Percentiles rank a stretch among this genome's conserved stretches.
phyloP scores from a whole-genome alignment of 139 green algal species.

The Dunaliella primolecta region DNA sequence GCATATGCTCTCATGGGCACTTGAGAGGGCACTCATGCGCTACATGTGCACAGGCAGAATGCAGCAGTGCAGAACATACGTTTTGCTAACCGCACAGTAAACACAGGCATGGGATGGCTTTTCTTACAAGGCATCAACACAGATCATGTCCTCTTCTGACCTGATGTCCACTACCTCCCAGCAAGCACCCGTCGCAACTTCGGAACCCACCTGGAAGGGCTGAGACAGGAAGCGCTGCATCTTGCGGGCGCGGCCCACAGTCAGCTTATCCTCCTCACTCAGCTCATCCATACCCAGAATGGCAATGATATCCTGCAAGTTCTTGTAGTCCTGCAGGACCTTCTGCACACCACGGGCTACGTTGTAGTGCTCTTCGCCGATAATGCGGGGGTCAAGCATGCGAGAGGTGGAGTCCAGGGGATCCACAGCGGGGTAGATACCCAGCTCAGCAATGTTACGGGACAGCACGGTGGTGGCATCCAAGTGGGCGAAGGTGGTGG shows the following conservation, averaged over 20 bases:
- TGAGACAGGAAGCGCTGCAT: constrained; percentile 98
- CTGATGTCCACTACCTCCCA: background rate
- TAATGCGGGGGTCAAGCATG: constrained; percentile 93
- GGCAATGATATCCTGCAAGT: constrained; percentile 99
- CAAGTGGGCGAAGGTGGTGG: constrained; percentile 98
- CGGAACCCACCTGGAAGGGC: constrained; percentile 89
- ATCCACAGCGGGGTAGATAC: constrained; percentile 99
- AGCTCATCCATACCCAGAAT: constrained; percentile 99
- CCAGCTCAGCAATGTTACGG: constrained; percentile 96
- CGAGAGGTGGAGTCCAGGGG: constrained; percentile 97
- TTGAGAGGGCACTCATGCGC: no score
- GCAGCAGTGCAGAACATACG: no score
- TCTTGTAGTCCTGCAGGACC: constrained; percentile 97
- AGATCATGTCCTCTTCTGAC: background rate
- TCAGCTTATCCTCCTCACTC: constrained; percentile 98
- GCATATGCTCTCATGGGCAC: no score
- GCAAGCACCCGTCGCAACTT: background rate
- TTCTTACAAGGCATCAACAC: no score
- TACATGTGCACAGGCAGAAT: no score
- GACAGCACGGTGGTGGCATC: constrained; percentile 99
- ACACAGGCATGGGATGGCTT: no score
- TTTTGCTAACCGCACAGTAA: no score
- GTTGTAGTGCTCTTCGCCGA: constrained; percentile 96
- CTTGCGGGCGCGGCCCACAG: constrained; percentile 95
- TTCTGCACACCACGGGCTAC: constrained; percentile 95